Conservation (phyloP, 2,329 filamentous ascomycete genomes). For the Talaromyces marneffei region DNA sequence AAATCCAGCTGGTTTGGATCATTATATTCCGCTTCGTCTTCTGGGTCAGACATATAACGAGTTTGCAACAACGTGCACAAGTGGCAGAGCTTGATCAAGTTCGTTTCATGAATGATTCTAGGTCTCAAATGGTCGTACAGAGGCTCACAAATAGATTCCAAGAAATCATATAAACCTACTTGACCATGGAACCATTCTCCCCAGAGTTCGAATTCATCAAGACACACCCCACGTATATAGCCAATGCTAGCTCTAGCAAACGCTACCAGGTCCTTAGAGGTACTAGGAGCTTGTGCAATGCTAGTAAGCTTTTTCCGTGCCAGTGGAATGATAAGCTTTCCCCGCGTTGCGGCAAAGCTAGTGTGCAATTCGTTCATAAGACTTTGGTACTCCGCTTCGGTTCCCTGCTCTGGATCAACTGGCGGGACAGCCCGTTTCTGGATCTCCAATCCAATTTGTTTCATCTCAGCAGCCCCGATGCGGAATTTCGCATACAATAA, state of each 20-base stretch:
- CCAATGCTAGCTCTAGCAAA: conserved; percentile 61
- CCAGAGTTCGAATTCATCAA: conserved; percentile 64
- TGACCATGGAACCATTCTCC: conserved; percentile 61
- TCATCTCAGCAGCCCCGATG: conserved; percentile 59
- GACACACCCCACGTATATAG: conserved; percentile 59
- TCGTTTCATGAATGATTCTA: conserved; percentile 60
- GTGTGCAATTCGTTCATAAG: conserved; percentile 61
- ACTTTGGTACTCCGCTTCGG: conserved; percentile 60
- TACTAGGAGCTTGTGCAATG: conserved; percentile 53
- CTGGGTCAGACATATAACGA: conserved; percentile 56
- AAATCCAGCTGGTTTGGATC: conserved; percentile 57
- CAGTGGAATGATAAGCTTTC: conserved; percentile 56
- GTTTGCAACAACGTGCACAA: conserved; percentile 62
- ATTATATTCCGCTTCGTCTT: conserved; percentile 47
- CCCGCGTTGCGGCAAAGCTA: conserved; percentile 55
- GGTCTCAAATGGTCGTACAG: conserved; percentile 62
- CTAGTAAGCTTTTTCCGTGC: conserved; percentile 55
- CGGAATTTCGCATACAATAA: conserved; percentile 66
- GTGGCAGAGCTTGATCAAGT: conserved; percentile 61
- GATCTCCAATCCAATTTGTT: conserved; percentile 61
- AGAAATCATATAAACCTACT: conserved; percentile 58
- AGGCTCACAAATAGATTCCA: conserved; percentile 62
- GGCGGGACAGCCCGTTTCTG: conserved; percentile 60
- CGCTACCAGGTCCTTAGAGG: conserved; percentile 57
- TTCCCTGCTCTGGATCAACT: conserved; percentile 52